These are phyloP conservation scores for Yamadazyma kanchanaburiensis DNA, from an alignment of 1,139 yeast species.

Conservation along the genomic window DNA sequence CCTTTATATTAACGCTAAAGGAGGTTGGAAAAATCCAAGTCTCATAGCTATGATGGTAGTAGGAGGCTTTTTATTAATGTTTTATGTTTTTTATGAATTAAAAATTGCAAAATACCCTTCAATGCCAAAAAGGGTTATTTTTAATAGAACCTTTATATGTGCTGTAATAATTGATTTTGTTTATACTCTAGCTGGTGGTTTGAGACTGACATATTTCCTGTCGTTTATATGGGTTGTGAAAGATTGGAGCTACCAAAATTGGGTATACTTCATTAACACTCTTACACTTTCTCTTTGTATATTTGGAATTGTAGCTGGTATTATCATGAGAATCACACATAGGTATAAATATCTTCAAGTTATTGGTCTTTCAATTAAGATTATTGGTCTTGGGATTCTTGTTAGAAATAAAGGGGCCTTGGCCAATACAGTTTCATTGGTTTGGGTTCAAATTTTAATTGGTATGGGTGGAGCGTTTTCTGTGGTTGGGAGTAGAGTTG, in stretches of 20 bases:
- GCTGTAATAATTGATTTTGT: slow-evolving; percentile 16
- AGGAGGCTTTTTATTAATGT: slow-evolving; percentile 26
- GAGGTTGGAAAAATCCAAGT: slow-evolving; percentile 31
- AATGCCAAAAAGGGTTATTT: slow-evolving; percentile 26
- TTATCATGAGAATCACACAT: slow-evolving; percentile 22
- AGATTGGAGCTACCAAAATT: slow-evolving; percentile 21
- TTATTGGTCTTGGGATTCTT: slow-evolving; percentile 24
- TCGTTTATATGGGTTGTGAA: slow-evolving; percentile 17
- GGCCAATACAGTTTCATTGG: slow-evolving; percentile 16
- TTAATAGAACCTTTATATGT: slow-evolving; percentile 29
- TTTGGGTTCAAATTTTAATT: slow-evolving; percentile 19
- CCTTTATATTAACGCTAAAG: slow-evolving; percentile 20
- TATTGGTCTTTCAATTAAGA: slow-evolving; percentile 22
- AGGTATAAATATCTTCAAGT: slow-evolving; percentile 28
- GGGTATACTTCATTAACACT: slow-evolving; percentile 32
- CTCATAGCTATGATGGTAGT: slow-evolving; percentile 34
- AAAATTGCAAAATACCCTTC: slow-evolving; percentile 27
- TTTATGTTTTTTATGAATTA: slow-evolving; percentile 22
- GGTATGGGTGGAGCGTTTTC: slow-evolving; percentile 31
- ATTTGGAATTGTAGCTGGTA: slow-evolving; percentile 31
- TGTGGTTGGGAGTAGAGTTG: slow-evolving; percentile 26
- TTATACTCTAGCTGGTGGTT: slow-evolving; percentile 16
- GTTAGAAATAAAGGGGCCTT: slow-evolving; percentile 16
- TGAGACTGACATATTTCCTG: slow-evolving; percentile 13
- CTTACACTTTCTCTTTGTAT: slow-evolving; percentile 27